Conservation (phyloP, 2,329 filamentous ascomycete genomes). For the Dryadomyces quercivorus region DNA sequence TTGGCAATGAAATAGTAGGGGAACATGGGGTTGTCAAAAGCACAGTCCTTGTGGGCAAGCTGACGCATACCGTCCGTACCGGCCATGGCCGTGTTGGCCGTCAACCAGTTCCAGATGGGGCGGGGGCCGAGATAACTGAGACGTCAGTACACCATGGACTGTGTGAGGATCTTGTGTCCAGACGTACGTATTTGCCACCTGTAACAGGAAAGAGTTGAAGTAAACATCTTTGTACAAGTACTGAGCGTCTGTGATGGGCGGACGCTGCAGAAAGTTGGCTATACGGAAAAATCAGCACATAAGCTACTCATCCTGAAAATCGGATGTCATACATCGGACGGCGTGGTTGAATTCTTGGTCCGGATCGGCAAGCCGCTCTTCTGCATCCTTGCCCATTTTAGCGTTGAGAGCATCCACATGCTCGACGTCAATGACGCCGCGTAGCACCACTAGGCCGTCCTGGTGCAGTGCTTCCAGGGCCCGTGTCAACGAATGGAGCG, state of each 20-base stretch:
- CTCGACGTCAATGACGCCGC: conserved; percentile 11
- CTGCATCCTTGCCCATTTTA: conserved; percentile 13
- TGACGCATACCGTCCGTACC: conserved; percentile 23
- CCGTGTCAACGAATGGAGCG: conserved; percentile 1
- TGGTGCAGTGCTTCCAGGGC: conserved; percentile 13
- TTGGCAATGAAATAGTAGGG: conserved; percentile 28
- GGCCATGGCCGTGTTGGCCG: conserved; percentile 25
- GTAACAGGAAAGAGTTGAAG: conserved; percentile 27
- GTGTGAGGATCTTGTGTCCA: background rate
- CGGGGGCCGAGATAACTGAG: conserved; percentile 25
- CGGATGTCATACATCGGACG: conserved; percentile 12
- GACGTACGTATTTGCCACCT: conserved; percentile 24
- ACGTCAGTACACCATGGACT: too few species aligned
- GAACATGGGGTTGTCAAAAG: conserved; percentile 21
- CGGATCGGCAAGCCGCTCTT: conserved; percentile 9
- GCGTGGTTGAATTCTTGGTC: conserved; percentile 13
- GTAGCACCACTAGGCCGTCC: conserved; percentile 16
- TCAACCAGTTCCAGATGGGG: conserved; percentile 27
- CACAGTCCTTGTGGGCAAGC: conserved; percentile 25
- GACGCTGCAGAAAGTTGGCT: conserved; percentile 25
- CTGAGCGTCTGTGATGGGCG: conserved; percentile 20
- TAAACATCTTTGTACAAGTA: conserved; percentile 25
- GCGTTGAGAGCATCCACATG: conserved; percentile 12
- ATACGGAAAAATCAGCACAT: background rate
- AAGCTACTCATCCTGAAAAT: background rate